Evolutionary conservation across 768 basidiomycete genomes (phyloP).

Genomic region (Lactarius indigo): DNA sequence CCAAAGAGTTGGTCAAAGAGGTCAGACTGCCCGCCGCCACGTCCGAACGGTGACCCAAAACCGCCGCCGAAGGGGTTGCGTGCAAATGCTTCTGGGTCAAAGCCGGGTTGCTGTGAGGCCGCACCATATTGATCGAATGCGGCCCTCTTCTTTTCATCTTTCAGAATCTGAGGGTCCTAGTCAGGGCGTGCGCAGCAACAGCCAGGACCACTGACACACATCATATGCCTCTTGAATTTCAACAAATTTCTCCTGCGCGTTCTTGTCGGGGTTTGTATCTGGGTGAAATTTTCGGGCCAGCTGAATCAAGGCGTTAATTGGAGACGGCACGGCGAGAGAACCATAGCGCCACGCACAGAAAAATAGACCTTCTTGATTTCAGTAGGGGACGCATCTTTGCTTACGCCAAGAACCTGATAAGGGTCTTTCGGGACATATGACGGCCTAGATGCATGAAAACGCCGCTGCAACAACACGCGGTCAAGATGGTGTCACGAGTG

Average conservation of each 20-base stretch:
- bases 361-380: slow-evolving; percentile 99
- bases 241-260: slow-evolving; percentile 86
- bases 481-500: slow-evolving; percentile 10
- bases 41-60: slow-evolving; percentile 59
- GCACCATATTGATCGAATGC: slow-evolving; percentile 91
- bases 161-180: slow-evolving; percentile 59
- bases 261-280: slow-evolving; percentile 92
- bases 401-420: slow-evolving; percentile 87
- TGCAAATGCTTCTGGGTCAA: slow-evolving; percentile 83
- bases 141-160: slow-evolving; percentile 91
- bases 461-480: slow-evolving; percentile 47
- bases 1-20: slow-evolving; percentile 88
- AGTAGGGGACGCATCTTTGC: slow-evolving; percentile 71
- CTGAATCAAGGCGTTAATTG: slow-evolving; percentile 41
- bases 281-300: slow-evolving; percentile 98
- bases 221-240: slow-evolving; percentile 98
- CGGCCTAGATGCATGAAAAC: slow-evolving; percentile 66
- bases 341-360: slow-evolving; percentile 52
- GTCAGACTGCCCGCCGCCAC: slow-evolving; percentile 48
- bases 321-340: slow-evolving; percentile 18
- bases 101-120: slow-evolving; percentile 89
- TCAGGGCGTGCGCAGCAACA: slow-evolving; percentile 6
- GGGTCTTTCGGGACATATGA: slow-evolving; percentile 69
- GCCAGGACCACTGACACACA: slow-evolving; percentile 45
- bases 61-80: slow-evolving; percentile 23